phyloP scores from a whole-genome alignment of 306 rosid genomes.

The Luffa acutangula region DNA sequence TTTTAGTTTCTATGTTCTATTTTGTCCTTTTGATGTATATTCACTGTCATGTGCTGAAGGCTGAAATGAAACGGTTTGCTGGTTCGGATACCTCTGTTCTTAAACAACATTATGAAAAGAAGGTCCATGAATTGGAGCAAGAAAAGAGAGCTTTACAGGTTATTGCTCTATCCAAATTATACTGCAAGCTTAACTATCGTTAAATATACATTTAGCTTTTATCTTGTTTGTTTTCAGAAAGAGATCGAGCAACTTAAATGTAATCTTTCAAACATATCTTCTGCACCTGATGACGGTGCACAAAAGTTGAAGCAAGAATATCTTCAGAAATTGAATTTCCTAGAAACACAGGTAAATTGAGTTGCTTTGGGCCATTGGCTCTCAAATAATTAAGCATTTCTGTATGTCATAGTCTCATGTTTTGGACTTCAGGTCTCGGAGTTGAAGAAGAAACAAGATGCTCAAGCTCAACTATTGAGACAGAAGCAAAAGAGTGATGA shows the following conservation, averaged over 20 bases:
- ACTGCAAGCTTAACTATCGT: neutral
- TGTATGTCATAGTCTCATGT: conserved; percentile 14
- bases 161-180: conserved; percentile 11
- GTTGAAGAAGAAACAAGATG: conserved; percentile 83
- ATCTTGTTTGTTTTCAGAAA: conserved; percentile 30
- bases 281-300: conserved; percentile 72
- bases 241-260: conserved; percentile 67
- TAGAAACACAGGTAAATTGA: conserved; percentile 68
- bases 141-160: conserved; percentile 88
- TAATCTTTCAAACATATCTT: conserved; percentile 60
- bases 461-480: conserved; percentile 70
- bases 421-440: conserved; percentile 58
- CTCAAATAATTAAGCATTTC: neutral
- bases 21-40: neutral
- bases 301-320: conserved; percentile 78
- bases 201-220: neutral
- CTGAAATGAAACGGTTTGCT: conserved; percentile 80
- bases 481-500: conserved; percentile 91
- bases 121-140: conserved; percentile 74
- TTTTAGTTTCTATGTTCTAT: neutral
- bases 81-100: conserved; percentile 56
- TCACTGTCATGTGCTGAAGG: conserved; percentile 31
- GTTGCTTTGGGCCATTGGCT: neutral
- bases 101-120: conserved; percentile 80
- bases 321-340: conserved; percentile 78